phyloP scores from a whole-genome alignment of 2,329 filamentous ascomycete genomes.

The Fusarium papillatum region DNA sequence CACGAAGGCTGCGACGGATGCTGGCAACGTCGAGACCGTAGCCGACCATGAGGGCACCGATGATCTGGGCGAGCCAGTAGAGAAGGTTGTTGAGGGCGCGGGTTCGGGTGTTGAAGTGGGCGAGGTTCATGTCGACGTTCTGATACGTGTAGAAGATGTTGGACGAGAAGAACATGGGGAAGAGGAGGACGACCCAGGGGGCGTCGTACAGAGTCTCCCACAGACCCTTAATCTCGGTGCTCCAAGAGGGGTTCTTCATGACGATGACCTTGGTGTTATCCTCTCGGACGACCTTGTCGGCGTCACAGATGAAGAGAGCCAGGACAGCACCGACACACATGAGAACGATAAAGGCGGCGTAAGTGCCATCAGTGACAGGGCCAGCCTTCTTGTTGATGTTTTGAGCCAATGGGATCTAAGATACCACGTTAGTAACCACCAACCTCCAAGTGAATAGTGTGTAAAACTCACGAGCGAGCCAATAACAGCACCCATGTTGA shows the following conservation, averaged over 20 bases:
- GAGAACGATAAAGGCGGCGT: slow-evolving; percentile 62
- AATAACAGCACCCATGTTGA: slow-evolving; percentile 92
- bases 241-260: slow-evolving; percentile 52
- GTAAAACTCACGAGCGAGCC: slow-evolving; percentile 70
- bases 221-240: slow-evolving; percentile 50
- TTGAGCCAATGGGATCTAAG: slow-evolving; percentile 76
- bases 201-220: slow-evolving; percentile 57
- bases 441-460: not conserved
- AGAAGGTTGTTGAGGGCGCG: slow-evolving; percentile 67
- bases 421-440: slow-evolving; percentile 6
- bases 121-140: slow-evolving; percentile 67
- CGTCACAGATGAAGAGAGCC: slow-evolving; percentile 62
- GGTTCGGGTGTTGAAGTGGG: slow-evolving; percentile 67
- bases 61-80: slow-evolving; percentile 70
- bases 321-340: slow-evolving; percentile 64
- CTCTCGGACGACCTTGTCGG: slow-evolving; percentile 55
- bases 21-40: slow-evolving; percentile 57
- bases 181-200: slow-evolving; percentile 51
- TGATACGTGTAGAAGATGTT: slow-evolving; percentile 71
- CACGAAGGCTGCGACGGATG: slow-evolving; percentile 59
- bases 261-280: slow-evolving; percentile 53
- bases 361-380: slow-evolving; percentile 63
- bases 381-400: slow-evolving; percentile 71
- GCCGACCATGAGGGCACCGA: slow-evolving; percentile 64
- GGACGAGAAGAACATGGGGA: slow-evolving; percentile 68